Base-by-base conservation (phyloP, 2,329 filamentous ascomycete genomes). In the Hypoxylon sp. region DNA sequence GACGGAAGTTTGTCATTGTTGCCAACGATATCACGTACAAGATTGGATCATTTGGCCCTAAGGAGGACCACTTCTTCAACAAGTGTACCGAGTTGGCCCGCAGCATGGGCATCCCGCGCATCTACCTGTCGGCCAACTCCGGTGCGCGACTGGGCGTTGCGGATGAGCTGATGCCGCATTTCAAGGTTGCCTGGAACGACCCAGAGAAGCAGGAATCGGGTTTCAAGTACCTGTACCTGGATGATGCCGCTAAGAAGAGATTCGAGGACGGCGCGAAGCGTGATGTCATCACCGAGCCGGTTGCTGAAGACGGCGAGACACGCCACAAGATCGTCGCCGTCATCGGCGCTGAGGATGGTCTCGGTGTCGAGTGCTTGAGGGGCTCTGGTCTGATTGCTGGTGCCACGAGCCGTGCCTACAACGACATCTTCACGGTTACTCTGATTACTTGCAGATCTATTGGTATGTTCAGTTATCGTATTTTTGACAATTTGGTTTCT, bases 11-110 rank as follows among this genome's bases (percentile, higher is more conserved):
- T 78, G 88, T 99, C 73, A 91, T 99, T 65, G 89, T 99, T 63
- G 93, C 95, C 83, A 99, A 99, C 83, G 95, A 99, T 73, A 99
- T 99, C 75, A 99, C 95, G 15, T 98, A 92, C 85, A 96, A 96
- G 83, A 99, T 98, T 74, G 95, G 95, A 72, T 97, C 92, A 1
- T 99, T 99, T 74, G 95, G 95, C 48, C 95, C 95, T 35, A 88
- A 89, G 78, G 95, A 99, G 80, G 95, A 99, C 77, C 89, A 91
- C 70, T 99, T 97, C 86, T 99, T 99, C 87, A 85, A 96, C 83
- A 97, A 98, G 84, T 99, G 95, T 81, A 98, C 95, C 8, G 93
- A 99, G 78, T 83, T 97, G 66, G 95, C 95, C 62, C 88, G 93
- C 70, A 94, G 92, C 81, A 83, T 97, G 61, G 95, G 95, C 33